phyloP scores from a whole-genome alignment of 2,329 filamentous ascomycete genomes.

The Botryosphaeria dothidea region DNA sequence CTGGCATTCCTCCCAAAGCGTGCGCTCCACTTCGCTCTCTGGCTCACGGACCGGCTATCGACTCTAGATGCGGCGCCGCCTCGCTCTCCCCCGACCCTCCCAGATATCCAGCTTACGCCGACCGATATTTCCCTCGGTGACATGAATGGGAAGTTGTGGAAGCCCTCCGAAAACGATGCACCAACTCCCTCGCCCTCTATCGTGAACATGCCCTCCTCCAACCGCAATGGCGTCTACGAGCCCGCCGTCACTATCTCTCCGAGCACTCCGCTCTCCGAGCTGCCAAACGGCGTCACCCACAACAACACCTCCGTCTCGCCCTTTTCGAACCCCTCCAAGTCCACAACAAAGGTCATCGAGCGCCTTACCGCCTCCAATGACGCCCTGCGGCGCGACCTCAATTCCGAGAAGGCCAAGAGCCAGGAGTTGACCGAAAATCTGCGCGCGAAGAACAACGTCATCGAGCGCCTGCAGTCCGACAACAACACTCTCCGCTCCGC shows the following conservation, averaged over 20 bases:
- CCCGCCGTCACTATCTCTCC: constrained; percentile 5
- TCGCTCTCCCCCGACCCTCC: constrained; percentile 14
- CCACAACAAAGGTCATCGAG: constrained; percentile 55
- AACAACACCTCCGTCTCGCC: constrained; percentile 5
- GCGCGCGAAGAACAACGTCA: constrained; percentile 64
- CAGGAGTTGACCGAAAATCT: constrained; percentile 67
- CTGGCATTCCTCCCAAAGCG: constrained; percentile 15
- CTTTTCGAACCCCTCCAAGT: constrained; percentile 17
- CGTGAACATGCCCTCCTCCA: constrained; percentile 17
- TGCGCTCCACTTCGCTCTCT: constrained; percentile 1
- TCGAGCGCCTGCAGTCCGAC: constrained; percentile 54
- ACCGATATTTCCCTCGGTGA: constrained; percentile 13
- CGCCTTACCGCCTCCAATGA: constrained; percentile 75
- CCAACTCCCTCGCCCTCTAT: constrained; percentile 9
- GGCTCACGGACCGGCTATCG: constrained; percentile 3
- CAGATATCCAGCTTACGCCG: constrained; percentile 9
- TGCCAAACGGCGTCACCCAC: constrained; percentile 7
- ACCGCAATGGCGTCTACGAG: constrained; percentile 18
- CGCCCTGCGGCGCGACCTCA: constrained; percentile 64
- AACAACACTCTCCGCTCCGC: constrained; percentile 16
- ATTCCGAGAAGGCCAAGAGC: constrained; percentile 41
- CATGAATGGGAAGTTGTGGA: constrained; percentile 17
- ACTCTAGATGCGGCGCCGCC: constrained; percentile 19
- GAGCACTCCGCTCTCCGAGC: constrained; percentile 10
- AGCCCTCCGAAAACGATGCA: constrained; percentile 14